phyloP scores from a whole-genome alignment of 2,329 filamentous ascomycete species.

The Huntiella omanensis region DNA sequence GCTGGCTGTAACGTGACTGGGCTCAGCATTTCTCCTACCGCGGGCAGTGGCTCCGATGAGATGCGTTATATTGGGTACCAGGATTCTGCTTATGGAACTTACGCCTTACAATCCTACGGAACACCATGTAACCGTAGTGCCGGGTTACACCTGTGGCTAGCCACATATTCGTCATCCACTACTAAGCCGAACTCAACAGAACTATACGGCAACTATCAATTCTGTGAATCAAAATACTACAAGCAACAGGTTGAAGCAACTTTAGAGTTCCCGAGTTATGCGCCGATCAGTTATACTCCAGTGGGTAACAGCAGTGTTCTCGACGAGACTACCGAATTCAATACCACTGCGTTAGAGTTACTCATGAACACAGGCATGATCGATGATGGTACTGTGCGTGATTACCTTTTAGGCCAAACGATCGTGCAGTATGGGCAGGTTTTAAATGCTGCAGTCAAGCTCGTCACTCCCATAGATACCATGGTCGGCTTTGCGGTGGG shows the following conservation, averaged over 20 bases:
- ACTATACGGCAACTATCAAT: slow-evolving; percentile 20
- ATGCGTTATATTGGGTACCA: slow-evolving; percentile 27
- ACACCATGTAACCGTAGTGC: slow-evolving; percentile 17
- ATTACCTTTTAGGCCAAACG: slow-evolving; percentile 14
- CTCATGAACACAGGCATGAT: slow-evolving; percentile 17
- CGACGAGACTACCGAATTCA: slow-evolving; percentile 16
- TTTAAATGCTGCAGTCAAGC: too few relatives aligned
- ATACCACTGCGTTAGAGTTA: slow-evolving; percentile 19
- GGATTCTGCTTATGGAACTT: slow-evolving; percentile 17
- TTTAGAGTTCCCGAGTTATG: slow-evolving; percentile 15
- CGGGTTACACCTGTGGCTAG: slow-evolving; percentile 17
- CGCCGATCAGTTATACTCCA: slow-evolving; percentile 5
- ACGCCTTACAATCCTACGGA: slow-evolving; percentile 15
- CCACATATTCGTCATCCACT: slow-evolving; percentile 17
- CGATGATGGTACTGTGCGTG: slow-evolving; percentile 2
- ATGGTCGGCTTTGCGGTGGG: slow-evolving; percentile 20
- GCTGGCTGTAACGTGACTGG: neutral
- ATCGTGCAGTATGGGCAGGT: slow-evolving; percentile 16
- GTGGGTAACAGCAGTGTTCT: slow-evolving; percentile 11
- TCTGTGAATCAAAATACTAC: slow-evolving; percentile 27
- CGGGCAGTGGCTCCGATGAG: neutral
- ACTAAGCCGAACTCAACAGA: neutral
- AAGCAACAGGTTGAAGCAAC: slow-evolving; percentile 25
- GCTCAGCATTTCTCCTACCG: neutral
- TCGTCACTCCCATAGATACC: slow-evolving; percentile 15